Evolutionary conservation across 208 protist genomes (phyloP).

Genomic region (Kentomonas sorsogonicus): DNA sequence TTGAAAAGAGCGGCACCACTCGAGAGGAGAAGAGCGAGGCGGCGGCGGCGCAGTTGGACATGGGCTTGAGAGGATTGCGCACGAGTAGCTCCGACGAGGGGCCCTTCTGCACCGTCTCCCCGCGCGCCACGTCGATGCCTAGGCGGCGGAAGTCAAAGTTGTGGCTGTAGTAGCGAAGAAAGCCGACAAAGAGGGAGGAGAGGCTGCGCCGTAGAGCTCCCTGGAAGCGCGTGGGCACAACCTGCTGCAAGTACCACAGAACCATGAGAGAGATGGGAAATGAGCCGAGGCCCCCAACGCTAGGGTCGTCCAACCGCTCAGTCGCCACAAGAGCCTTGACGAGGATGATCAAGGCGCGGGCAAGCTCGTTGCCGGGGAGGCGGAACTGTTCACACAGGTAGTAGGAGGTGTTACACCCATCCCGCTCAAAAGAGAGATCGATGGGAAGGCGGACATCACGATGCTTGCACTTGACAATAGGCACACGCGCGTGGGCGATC

Average conservation of each 20-base stretch:
- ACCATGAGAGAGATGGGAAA: conserved; percentile 80
- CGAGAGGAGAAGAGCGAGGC: conserved; percentile 37
- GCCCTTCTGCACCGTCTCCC: conserved; percentile 41
- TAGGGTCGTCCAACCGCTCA: conserved; percentile 64
- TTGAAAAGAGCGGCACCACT: conserved; percentile 50
- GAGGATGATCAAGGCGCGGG: conserved; percentile 66
- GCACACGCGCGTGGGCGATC: conserved; percentile 69
- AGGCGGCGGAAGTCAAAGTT: conserved; percentile 46
- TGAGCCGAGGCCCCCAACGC: conserved; percentile 74
- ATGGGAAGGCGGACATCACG: conserved; percentile 29
- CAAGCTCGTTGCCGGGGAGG: conserved; percentile 51
- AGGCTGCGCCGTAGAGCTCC: conserved; percentile 38
- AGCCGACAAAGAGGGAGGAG: conserved; percentile 49
- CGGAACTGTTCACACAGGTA: conserved; percentile 71
- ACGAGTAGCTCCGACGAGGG: conserved; percentile 47
- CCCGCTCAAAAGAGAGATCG: conserved; percentile 68
- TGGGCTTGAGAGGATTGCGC: conserved; percentile 60
- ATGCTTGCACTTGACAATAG: conserved; percentile 79
- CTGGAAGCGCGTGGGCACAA: conserved; percentile 30
- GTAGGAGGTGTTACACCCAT: conserved; percentile 48
- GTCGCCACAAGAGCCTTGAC: conserved; percentile 64
- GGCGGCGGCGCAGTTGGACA: conserved; percentile 57
- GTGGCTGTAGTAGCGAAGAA: conserved; percentile 70
- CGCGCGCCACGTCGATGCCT: conserved; percentile 65
- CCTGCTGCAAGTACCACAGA: conserved; percentile 62